Evolutionary conservation across 441 rosid species (phyloP).

Genomic region (Cnidoscolus chayamansa): DNA sequence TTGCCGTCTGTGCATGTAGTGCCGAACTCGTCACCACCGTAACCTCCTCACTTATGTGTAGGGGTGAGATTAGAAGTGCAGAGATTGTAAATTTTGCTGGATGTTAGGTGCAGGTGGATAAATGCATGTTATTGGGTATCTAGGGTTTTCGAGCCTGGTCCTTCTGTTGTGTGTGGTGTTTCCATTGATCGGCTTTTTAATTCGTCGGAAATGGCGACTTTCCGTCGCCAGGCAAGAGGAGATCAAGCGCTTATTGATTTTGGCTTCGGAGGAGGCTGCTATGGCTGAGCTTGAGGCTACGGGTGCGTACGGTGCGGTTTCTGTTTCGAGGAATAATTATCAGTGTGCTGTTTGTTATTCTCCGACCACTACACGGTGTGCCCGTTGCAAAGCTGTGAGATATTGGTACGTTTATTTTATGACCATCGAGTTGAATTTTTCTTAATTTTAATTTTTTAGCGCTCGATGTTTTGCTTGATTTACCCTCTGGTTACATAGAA

Average conservation of each 20-base stretch:
- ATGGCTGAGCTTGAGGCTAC: slow-evolving; percentile 82
- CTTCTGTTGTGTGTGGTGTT: slow-evolving; percentile 43
- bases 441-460: background rate
- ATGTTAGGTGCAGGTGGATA: slow-evolving; percentile 47
- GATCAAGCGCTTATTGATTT: slow-evolving; percentile 61
- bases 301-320: slow-evolving; percentile 33
- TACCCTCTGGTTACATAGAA: background rate
- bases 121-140: slow-evolving; percentile 75
- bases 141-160: slow-evolving; percentile 76
- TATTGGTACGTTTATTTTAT: slow-evolving; percentile 67
- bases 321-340: slow-evolving; percentile 30
- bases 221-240: slow-evolving; percentile 57
- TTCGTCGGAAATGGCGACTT: slow-evolving; percentile 71
- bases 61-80: slow-evolving; percentile 33
- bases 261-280: slow-evolving; percentile 84
- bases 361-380: slow-evolving; percentile 74
- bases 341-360: slow-evolving; percentile 72
- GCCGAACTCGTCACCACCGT: slow-evolving; percentile 6
- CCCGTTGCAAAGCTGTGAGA: slow-evolving; percentile 78
- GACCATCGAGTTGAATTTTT: background rate
- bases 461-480: background rate
- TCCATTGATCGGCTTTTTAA: slow-evolving; percentile 40
- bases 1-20: slow-evolving; percentile 29
- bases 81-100: slow-evolving; percentile 35
- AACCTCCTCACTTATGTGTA: slow-evolving; percentile 47